Evolutionary conservation across 2,329 filamentous ascomycete species (phyloP).

Genomic region (Coniochaeta prunicola): DNA sequence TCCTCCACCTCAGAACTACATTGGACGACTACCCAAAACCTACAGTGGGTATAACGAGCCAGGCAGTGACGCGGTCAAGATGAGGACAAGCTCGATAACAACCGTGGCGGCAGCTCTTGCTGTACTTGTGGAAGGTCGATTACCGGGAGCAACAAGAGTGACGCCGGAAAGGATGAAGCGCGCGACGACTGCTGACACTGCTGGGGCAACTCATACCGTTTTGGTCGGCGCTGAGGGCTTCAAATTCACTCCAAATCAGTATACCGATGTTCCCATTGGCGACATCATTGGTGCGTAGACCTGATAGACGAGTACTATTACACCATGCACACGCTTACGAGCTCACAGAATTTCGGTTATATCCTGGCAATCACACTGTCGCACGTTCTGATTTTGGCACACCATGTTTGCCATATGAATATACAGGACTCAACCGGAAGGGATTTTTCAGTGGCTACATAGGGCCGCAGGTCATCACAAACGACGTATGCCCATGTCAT

Average conservation of each 20-base stretch:
- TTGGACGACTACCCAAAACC: not conserved
- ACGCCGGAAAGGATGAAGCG: not conserved
- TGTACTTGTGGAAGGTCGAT: not conserved
- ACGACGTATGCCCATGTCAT: not conserved
- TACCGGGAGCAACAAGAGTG: not conserved
- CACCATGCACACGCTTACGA: conserved; percentile 2
- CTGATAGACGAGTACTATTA: too few species aligned
- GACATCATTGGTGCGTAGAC: conserved; percentile 36
- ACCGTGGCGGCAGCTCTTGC: not conserved
- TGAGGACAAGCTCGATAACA: not conserved
- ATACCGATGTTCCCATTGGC: conserved; percentile 30
- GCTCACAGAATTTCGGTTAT: conserved; percentile 49
- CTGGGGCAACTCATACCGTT: not conserved
- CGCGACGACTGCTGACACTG: not conserved
- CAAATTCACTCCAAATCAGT: conserved; percentile 26
- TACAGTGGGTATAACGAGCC: not conserved
- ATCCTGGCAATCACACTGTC: conserved; percentile 57
- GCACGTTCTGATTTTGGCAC: conserved; percentile 48
- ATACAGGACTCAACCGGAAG: conserved; percentile 33
- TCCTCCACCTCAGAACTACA: not conserved
- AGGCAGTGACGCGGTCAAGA: not conserved
- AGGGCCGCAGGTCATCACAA: conserved; percentile 28
- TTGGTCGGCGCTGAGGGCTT: conserved; percentile 11
- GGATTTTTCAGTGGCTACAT: conserved; percentile 48
- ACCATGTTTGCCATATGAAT: conserved; percentile 59